phyloP scores from a whole-genome alignment of 805 yeast genomes.

The Priceomyces medius region DNA sequence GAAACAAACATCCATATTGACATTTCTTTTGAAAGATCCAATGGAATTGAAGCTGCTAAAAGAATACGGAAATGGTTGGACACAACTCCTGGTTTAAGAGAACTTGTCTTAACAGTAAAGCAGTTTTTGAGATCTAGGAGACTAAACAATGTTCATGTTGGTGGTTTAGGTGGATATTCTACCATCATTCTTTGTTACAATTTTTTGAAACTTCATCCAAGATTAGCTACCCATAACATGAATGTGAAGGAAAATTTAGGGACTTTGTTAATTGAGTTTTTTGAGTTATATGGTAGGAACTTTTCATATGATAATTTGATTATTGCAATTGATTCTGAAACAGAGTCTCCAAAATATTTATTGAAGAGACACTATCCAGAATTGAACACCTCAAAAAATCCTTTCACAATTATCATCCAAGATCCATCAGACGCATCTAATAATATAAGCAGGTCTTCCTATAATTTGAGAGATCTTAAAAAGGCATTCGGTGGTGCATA shows the following conservation, averaged over 20 bases:
- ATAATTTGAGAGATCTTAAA: constrained; percentile 73
- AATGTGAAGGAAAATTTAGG: constrained; percentile 77
- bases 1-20: constrained; percentile 73
- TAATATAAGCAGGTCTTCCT: constrained; percentile 83
- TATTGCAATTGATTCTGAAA: constrained; percentile 54
- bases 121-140: constrained; percentile 78
- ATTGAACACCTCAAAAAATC: constrained; percentile 49
- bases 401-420: constrained; percentile 71
- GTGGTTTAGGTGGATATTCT: constrained; percentile 94
- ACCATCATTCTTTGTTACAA: constrained; percentile 85
- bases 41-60: constrained; percentile 81
- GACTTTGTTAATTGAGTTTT: constrained; percentile 81
- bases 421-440: constrained; percentile 87
- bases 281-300: constrained; percentile 86
- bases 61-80: constrained; percentile 73
- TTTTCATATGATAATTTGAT: constrained; percentile 83
- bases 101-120: constrained; percentile 76
- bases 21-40: constrained; percentile 81
- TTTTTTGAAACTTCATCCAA: constrained; percentile 76
- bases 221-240: constrained; percentile 64
- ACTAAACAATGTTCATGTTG: constrained; percentile 83
- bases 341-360: constrained; percentile 60
- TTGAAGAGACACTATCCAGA: constrained; percentile 54
- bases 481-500: constrained; percentile 88
- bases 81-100: constrained; percentile 75